Conservation (phyloP, 805 yeast species). For the Ogataea minuta region DNA sequence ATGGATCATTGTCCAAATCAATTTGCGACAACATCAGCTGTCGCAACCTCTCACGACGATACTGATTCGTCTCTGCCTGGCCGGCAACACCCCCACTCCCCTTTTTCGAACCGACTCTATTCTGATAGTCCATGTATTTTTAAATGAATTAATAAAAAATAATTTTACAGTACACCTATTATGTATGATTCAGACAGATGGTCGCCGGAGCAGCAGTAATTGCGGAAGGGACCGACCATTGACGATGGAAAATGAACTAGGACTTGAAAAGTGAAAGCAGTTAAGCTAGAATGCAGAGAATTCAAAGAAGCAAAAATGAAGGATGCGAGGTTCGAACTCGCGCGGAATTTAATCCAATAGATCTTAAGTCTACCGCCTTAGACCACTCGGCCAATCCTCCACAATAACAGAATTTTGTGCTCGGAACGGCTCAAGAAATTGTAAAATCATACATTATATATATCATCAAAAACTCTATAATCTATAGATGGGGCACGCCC, state of each 20-base stretch:
- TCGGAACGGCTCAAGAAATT: not conserved
- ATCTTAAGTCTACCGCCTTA: slow-evolving; percentile 39
- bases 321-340: slow-evolving; percentile 40
- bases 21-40: slow-evolving; percentile 54
- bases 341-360: slow-evolving; percentile 37
- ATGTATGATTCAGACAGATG: no score
- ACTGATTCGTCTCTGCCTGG: slow-evolving; percentile 62
- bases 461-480: no score
- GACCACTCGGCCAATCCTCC: slow-evolving; percentile 40
- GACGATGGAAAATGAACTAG: no score
- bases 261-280: no score
- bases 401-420: slow-evolving; percentile 6
- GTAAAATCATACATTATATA: no score
- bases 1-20: slow-evolving; percentile 69
- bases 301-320: slow-evolving; percentile 20
- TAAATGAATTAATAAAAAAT: slow-evolving; percentile 1
- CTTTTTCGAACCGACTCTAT: slow-evolving; percentile 84
- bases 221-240: no score
- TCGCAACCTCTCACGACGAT: slow-evolving; percentile 64
- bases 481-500: slow-evolving; percentile 56
- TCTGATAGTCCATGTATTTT: slow-evolving; percentile 74
- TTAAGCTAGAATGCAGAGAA: no score
- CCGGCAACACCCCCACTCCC: slow-evolving; percentile 92
- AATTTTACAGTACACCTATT: not conserved
- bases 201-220: no score